Evolutionary conservation across 345 rosid species (phyloP).

Genomic region (Pelargonium nanum): DNA sequence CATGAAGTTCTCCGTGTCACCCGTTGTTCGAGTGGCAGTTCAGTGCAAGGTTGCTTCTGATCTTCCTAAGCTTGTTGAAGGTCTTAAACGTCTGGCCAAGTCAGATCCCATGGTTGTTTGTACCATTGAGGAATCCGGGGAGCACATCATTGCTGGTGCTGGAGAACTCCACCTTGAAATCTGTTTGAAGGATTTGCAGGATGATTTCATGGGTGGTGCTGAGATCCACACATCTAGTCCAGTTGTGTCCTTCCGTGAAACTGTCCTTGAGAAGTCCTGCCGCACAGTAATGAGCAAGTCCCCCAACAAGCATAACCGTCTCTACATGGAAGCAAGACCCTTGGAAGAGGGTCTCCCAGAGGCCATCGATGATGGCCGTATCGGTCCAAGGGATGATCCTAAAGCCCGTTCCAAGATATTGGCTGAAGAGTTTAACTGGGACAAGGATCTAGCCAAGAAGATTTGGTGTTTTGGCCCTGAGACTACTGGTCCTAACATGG

Average conservation of each 20-base stretch:
- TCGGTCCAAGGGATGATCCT: slow-evolving; percentile 82
- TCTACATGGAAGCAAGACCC: slow-evolving; percentile 82
- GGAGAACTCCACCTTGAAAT: slow-evolving; percentile 78
- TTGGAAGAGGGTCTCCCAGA: slow-evolving; percentile 73
- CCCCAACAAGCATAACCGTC: slow-evolving; percentile 72
- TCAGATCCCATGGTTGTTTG: slow-evolving; percentile 90
- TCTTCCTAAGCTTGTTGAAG: slow-evolving; percentile 80
- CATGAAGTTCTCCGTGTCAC: slow-evolving; percentile 82
- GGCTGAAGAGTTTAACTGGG: slow-evolving; percentile 72
- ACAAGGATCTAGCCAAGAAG: slow-evolving; percentile 79
- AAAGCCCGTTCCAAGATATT: slow-evolving; percentile 61
- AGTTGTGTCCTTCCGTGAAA: slow-evolving; percentile 73
- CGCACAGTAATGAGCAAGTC: slow-evolving; percentile 52
- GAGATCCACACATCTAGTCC: slow-evolving; percentile 65
- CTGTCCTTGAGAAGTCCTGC: slow-evolving; percentile 48
- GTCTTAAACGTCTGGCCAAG: slow-evolving; percentile 70
- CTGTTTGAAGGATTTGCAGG: slow-evolving; percentile 69
- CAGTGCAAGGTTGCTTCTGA: slow-evolving; percentile 85
- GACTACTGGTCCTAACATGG: slow-evolving; percentile 81
- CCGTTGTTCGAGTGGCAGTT: slow-evolving; percentile 83
- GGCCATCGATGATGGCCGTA: slow-evolving; percentile 73
- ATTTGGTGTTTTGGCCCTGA: slow-evolving; percentile 88
- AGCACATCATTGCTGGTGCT: slow-evolving; percentile 82
- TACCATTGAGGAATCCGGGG: slow-evolving; percentile 66
- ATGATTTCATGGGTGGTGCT: slow-evolving; percentile 83